A percentile compares a stretch with the other conserved stretches of the same genome.
Conservation (phyloP, 2,329 filamentous ascomycete species). For the Colletotrichum caudatum region DNA sequence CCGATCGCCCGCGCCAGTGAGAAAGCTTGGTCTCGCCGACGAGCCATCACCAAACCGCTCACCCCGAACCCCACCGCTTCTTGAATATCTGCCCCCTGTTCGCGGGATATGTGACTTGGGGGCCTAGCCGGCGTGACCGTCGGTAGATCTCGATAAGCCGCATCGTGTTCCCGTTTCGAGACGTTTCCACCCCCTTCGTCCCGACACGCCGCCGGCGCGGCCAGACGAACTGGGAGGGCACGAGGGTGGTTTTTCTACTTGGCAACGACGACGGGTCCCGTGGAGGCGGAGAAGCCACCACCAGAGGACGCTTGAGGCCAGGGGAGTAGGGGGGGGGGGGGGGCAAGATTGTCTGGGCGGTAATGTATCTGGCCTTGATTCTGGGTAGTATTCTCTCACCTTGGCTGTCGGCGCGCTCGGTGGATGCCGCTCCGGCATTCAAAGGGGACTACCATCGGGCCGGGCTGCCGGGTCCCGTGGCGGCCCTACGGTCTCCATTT, state of each 20-base stretch:
- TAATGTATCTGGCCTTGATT: background rate
- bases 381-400: background rate
- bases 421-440: slow-evolving; percentile 2
- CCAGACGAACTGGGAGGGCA: background rate
- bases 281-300: background rate
- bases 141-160: background rate
- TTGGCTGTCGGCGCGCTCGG: background rate
- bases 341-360: background rate
- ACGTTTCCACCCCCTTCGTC: background rate
- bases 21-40: background rate
- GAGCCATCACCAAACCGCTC: background rate
- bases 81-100: background rate
- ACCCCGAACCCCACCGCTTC: no score
- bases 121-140: background rate
- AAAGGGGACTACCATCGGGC: background rate
- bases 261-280: background rate
- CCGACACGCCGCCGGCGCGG: background rate
- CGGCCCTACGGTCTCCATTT: background rate
- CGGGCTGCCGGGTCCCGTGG: slow-evolving; percentile 10
- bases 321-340: background rate
- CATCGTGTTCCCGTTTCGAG: background rate
- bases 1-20: no score
- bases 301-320: background rate
- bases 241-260: background rate
- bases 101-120: slow-evolving; percentile 1